Base-by-base conservation (phyloP, 306 rosid species). In the Morella rubra region DNA sequence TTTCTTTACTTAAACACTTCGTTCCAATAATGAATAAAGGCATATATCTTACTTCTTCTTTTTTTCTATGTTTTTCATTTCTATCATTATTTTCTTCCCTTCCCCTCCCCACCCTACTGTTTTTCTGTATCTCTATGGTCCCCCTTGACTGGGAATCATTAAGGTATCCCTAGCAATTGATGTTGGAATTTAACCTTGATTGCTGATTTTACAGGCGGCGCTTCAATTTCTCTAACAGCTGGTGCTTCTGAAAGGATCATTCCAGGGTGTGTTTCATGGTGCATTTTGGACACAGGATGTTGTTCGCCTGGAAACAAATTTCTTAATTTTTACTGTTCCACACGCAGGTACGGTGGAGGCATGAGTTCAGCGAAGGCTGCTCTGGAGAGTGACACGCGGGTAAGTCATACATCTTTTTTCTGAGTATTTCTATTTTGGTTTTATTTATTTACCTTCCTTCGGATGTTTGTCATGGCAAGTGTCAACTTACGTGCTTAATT, bases 311-410 rank as follows among this genome's bases (percentile, higher is more conserved):
- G 41, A 27, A 1, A 27, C 32, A 27, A 27, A 27, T 47, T 16
- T 4, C 53, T 15, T 80, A 49, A 16, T 65, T 65, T 6, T 76
- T 32, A 51, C 47, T 66, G 74, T 37, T 59, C 45, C 58, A 61
- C 83, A 95, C 32, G 32, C 84, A 95, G 98, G 78, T 95, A 95
- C 65, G 98, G 98, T 73, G 97, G 98, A 37, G 98, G 98, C 51
- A 95, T 95, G 98, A 95, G 98, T 84, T 92, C 98, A 80, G 98
- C 98, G 49, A 95, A 95, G 84, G 97, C 98, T 77, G 97, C 97
- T 41, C 84, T 95, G 73, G 98, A 95, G 87, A 95, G 98, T 71
- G 98, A 95, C 81, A 95, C 98, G 45, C 86, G 87, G 47, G 98
- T 90, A 79, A 81, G 90, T 74, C 16, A 49, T 49, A 27, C 32